A percentile compares a stretch with the other conserved stretches of the same genome.
These are phyloP conservation scores for Phytophthora ramorum DNA, from an alignment of 352 stramenopile genomes.

Conservation along the genomic window DNA sequence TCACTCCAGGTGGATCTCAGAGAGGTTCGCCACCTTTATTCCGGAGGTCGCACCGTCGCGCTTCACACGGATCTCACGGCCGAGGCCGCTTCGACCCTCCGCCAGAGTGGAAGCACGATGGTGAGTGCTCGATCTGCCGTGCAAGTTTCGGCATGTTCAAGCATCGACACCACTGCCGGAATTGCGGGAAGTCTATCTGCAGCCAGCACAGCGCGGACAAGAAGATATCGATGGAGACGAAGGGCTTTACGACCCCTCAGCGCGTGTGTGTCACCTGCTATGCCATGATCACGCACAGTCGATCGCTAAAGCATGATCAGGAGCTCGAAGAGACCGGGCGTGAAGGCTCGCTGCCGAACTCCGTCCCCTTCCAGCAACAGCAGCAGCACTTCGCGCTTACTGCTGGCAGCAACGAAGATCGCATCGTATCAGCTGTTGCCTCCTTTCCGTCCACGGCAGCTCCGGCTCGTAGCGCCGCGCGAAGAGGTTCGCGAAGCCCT, in stretches of 20 bases:
- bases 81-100: slow-evolving; percentile 53
- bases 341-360: slow-evolving; percentile 31
- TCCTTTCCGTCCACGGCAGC: slow-evolving; percentile 14
- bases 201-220: slow-evolving; percentile 84
- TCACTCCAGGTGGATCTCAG: slow-evolving; percentile 25
- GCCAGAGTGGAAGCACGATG: slow-evolving; percentile 79
- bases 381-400: slow-evolving; percentile 41
- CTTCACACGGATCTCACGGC: slow-evolving; percentile 33
- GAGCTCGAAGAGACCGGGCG: slow-evolving; percentile 38
- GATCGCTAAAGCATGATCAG: slow-evolving; percentile 40
- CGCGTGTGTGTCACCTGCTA: slow-evolving; percentile 83
- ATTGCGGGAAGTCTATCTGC: slow-evolving; percentile 87
- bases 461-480: slow-evolving; percentile 8
- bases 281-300: slow-evolving; percentile 67
- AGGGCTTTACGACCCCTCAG: slow-evolving; percentile 81
- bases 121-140: slow-evolving; percentile 80
- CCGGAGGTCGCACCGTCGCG: slow-evolving; percentile 32
- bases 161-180: slow-evolving; percentile 85
- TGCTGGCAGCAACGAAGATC: slow-evolving; percentile 4
- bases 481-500: slow-evolving; percentile 17
- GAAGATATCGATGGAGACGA: slow-evolving; percentile 73
- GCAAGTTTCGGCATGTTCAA: slow-evolving; percentile 87
- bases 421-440: slow-evolving; percentile 15
- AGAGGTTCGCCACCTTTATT: slow-evolving; percentile 32
- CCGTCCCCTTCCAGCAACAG: slow-evolving; percentile 35